These are phyloP conservation scores for Starmerella tilneyi DNA, from an alignment of 805 yeast genomes.

Conservation along the genomic window DNA sequence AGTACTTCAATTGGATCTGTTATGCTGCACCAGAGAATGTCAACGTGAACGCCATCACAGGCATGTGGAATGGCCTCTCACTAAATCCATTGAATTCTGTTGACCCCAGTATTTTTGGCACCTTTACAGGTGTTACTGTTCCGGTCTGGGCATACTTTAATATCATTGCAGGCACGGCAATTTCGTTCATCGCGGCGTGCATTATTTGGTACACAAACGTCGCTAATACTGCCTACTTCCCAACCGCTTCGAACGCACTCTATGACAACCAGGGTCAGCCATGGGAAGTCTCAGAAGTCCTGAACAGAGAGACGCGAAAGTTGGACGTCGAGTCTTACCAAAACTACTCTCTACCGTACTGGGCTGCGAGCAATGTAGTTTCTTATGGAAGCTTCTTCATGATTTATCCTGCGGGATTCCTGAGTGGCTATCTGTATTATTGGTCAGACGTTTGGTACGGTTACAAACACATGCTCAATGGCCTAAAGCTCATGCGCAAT, in stretches of 20 bases:
- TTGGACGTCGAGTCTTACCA: constrained; percentile 41
- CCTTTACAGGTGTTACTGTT: background rate
- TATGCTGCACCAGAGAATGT: constrained; percentile 48
- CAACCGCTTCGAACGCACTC: constrained; percentile 40
- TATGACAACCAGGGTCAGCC: constrained; percentile 43
- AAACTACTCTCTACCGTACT: constrained; percentile 57
- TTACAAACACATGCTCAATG: constrained; percentile 18
- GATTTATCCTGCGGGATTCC: constrained; percentile 47
- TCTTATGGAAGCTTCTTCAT: constrained; percentile 49
- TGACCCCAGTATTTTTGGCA: background rate
- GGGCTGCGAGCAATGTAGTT: constrained; percentile 51
- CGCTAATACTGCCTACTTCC: constrained; percentile 43
- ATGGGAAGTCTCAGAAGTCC: constrained; percentile 41
- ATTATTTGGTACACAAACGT: constrained; percentile 38
- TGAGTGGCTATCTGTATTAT: constrained; percentile 31
- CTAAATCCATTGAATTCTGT: background rate
- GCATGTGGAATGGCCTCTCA: constrained; percentile 39
- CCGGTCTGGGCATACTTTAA: background rate
- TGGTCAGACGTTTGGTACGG: constrained; percentile 8
- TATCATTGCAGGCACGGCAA: constrained; percentile 12
- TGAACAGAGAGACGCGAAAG: constrained; percentile 36
- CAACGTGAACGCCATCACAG: constrained; percentile 50
- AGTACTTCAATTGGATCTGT: constrained; percentile 51
- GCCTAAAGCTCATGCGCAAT: constrained; percentile 27
- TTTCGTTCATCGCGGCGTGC: constrained; percentile 29